Percentiles rank a stretch among this genome's conserved stretches.
These are phyloP conservation scores for Neurospora sp. DNA, from an alignment of 495 filamentous ascomycete species.

Conservation along the genomic window DNA sequence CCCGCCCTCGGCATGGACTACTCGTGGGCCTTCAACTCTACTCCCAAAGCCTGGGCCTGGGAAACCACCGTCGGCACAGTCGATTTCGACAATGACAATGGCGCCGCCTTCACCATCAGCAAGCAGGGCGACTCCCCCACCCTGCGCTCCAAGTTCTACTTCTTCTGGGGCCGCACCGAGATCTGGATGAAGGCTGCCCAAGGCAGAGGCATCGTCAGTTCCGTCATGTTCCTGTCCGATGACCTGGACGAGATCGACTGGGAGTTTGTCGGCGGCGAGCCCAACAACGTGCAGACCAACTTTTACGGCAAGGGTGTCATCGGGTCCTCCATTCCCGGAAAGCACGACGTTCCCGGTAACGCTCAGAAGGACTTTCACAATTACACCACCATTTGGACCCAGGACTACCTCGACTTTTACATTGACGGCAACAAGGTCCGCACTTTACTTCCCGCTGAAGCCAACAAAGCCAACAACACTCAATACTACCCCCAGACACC, in stretches of 20 bases:
- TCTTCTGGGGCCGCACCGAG: slow-evolving; percentile 67
- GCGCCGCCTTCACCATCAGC: slow-evolving; percentile 55
- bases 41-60: slow-evolving; percentile 48
- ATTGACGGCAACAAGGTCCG: slow-evolving; percentile 62
- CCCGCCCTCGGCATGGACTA: slow-evolving; percentile 48
- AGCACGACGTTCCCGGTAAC: slow-evolving; percentile 35
- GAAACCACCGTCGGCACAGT: slow-evolving; percentile 50
- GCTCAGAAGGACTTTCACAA: slow-evolving; percentile 53
- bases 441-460: slow-evolving; percentile 52
- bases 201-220: slow-evolving; percentile 71
- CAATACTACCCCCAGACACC: slow-evolving; percentile 75
- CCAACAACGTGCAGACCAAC: slow-evolving; percentile 58
- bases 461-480: slow-evolving; percentile 54
- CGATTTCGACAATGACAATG: slow-evolving; percentile 45
- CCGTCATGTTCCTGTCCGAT: slow-evolving; percentile 73
- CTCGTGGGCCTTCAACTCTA: slow-evolving; percentile 57
- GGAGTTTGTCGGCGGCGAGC: slow-evolving; percentile 69
- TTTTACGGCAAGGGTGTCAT: slow-evolving; percentile 74
- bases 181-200: slow-evolving; percentile 62
- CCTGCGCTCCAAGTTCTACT: slow-evolving; percentile 61
- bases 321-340: slow-evolving; percentile 46
- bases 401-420: slow-evolving; percentile 57
- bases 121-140: slow-evolving; percentile 66
- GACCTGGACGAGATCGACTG: slow-evolving; percentile 86
- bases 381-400: slow-evolving; percentile 78